A percentile compares a stretch with the other conserved stretches of the same genome.
These are phyloP conservation scores for Monosporascus ibericus DNA, from an alignment of 2,329 filamentous ascomycete genomes.

Conservation along the genomic window DNA sequence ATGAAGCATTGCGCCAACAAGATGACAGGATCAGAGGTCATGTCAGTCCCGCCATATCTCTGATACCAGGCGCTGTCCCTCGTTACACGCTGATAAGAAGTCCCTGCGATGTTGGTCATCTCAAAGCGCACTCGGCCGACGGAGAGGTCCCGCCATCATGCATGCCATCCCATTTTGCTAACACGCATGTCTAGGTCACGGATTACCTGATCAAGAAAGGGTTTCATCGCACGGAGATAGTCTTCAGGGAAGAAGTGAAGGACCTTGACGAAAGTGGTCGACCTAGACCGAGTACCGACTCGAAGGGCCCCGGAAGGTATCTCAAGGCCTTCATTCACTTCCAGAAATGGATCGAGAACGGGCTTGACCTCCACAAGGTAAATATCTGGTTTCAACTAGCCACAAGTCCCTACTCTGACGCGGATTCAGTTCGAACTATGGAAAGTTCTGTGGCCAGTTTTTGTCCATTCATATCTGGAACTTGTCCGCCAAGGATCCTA, in stretches of 20 bases:
- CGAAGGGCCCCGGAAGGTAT: constrained; percentile 71
- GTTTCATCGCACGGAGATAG: constrained; percentile 86
- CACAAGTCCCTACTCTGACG: constrained; percentile 5
- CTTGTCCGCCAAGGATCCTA: constrained; percentile 67
- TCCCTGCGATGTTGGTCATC: neutral
- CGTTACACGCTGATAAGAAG: too few relatives aligned
- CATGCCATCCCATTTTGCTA: constrained; percentile 3
- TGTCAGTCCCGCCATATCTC: too few relatives aligned
- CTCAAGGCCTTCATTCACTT: constrained; percentile 67
- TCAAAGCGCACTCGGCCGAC: neutral
- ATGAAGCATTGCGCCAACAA: too few relatives aligned
- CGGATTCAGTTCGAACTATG: constrained; percentile 67
- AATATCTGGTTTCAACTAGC: constrained; percentile 13
- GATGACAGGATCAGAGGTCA: too few relatives aligned
- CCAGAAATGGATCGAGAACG: constrained; percentile 81
- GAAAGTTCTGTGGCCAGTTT: constrained; percentile 86
- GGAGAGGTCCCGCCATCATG: neutral
- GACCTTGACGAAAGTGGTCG: constrained; percentile 76
- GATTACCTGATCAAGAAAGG: constrained; percentile 96
- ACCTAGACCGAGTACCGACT: constrained; percentile 61
- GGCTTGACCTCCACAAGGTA: constrained; percentile 89
- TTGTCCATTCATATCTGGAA: constrained; percentile 86
- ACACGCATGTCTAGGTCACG: constrained; percentile 52
- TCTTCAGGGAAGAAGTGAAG: constrained; percentile 84
- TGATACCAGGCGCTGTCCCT: too few relatives aligned